These are phyloP conservation scores for Penicillium pulvis DNA, from an alignment of 495 filamentous ascomycete species.

Conservation along the genomic window DNA sequence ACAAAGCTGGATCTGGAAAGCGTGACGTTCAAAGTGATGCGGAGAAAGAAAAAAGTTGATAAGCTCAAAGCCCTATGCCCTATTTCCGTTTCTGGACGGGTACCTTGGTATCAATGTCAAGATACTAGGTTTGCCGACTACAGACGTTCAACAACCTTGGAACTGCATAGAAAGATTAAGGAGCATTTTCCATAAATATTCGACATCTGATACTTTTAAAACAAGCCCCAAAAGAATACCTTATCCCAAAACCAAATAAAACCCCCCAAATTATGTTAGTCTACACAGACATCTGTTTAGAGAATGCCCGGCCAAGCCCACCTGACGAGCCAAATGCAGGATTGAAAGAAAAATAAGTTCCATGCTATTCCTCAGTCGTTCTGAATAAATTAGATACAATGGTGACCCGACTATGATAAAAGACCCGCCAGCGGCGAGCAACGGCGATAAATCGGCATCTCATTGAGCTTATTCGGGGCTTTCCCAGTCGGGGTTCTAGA, in stretches of 20 bases:
- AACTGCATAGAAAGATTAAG: neutral
- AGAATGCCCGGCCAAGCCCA: neutral
- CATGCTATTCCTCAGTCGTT: slow-evolving; percentile 42
- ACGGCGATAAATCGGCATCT: slow-evolving; percentile 21
- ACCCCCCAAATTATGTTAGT: slow-evolving; percentile 2
- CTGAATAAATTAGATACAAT: slow-evolving; percentile 46
- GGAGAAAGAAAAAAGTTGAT: slow-evolving; percentile 39
- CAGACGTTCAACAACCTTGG: neutral
- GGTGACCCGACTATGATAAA: slow-evolving; percentile 28
- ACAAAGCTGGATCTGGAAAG: slow-evolving; percentile 8
- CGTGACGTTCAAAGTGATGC: slow-evolving; percentile 19
- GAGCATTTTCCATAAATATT: neutral
- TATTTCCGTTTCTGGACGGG: slow-evolving; percentile 38
- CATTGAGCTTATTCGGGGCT: slow-evolving; percentile 37
- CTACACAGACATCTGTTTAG: slow-evolving; percentile 12
- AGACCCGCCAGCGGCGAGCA: slow-evolving; percentile 20
- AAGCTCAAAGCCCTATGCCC: slow-evolving; percentile 47
- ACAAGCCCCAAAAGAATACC: neutral
- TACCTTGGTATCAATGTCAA: slow-evolving; percentile 6
- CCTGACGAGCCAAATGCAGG: slow-evolving; percentile 18
- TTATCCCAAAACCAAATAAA: neutral
- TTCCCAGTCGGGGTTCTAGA: slow-evolving; percentile 58
- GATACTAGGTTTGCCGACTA: neutral
- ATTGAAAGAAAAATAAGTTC: slow-evolving; percentile 18
- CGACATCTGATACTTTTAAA: neutral